These are phyloP conservation scores for Auricularia sp. DNA, from an alignment of 768 basidiomycete genomes.

Conservation along the genomic window DNA sequence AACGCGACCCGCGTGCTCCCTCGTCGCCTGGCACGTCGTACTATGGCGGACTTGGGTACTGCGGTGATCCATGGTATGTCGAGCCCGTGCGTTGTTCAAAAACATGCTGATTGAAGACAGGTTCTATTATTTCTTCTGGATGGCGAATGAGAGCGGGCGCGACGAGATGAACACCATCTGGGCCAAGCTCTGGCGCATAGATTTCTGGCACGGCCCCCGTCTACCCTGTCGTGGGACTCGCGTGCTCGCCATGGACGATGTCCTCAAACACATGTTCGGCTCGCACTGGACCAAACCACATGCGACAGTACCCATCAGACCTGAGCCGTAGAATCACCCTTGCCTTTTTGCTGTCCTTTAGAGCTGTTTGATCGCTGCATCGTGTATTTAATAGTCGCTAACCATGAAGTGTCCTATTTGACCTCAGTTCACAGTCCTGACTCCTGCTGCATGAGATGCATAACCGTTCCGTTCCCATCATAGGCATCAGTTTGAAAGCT, in stretches of 20 bases:
- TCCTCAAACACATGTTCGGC: not conserved
- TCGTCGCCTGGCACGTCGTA: not conserved
- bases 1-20: constrained; percentile 13
- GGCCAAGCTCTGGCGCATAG: not conserved
- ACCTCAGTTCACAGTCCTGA: too few relatives aligned
- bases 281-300: not conserved
- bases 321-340: too few relatives aligned
- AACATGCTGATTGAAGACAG: not conserved
- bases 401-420: too few relatives aligned
- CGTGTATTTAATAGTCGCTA: too few relatives aligned
- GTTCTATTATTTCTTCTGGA: not conserved
- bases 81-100: not conserved
- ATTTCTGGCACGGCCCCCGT: not conserved
- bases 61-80: not conserved
- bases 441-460: too few relatives aligned
- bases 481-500: too few relatives aligned
- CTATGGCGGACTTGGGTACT: not conserved
- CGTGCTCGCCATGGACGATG: not conserved
- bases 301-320: too few relatives aligned
- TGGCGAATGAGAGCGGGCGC: not conserved
- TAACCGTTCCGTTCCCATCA: too few relatives aligned
- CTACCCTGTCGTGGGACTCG: not conserved
- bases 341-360: too few relatives aligned
- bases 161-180: not conserved
- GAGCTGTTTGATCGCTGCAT: too few relatives aligned